phyloP scores from a whole-genome alignment of 345 rosid species.

The Camelina neglecta region DNA sequence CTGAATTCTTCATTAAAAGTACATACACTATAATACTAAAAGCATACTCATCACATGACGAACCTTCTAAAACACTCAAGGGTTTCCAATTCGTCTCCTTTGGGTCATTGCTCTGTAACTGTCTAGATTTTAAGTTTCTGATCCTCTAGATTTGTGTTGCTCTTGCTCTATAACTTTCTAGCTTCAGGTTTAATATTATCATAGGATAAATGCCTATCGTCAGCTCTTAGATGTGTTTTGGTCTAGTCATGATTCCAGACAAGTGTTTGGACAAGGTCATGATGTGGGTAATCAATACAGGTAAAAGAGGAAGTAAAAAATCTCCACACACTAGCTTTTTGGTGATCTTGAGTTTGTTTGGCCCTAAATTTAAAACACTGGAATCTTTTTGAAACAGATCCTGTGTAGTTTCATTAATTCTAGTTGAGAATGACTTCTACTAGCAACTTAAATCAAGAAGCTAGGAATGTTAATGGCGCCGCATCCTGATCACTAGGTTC shows the following conservation, averaged over 20 bases:
- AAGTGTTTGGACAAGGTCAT: conserved; percentile 96
- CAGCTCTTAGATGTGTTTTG: conserved; percentile 88
- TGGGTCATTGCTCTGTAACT: no score
- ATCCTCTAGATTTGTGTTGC: not conserved
- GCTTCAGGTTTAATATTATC: conserved; percentile 84
- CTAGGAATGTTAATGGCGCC: conserved; percentile 69
- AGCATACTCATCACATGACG: no score
- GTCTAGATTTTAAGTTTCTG: conserved; percentile 10
- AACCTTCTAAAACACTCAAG: no score
- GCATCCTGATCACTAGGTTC: conserved; percentile 92
- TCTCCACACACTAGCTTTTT: no score
- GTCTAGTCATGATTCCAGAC: conserved; percentile 91
- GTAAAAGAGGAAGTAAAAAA: conserved; percentile 38
- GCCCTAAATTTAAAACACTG: not conserved
- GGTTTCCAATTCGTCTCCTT: no score
- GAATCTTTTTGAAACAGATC: conserved; percentile 55
- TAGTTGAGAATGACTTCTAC: conserved; percentile 66
- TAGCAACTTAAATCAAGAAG: conserved; percentile 69
- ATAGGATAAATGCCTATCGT: conserved; percentile 58
- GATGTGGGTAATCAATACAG: conserved; percentile 95
- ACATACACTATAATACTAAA: no score
- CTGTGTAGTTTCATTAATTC: conserved; percentile 72
- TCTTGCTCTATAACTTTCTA: conserved; percentile 9
- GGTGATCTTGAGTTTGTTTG: not conserved
- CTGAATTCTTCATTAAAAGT: no score